These are phyloP conservation scores for Ascocoryne sarcoides DNA, from an alignment of 2,329 filamentous ascomycete species.

Conservation along the genomic window DNA sequence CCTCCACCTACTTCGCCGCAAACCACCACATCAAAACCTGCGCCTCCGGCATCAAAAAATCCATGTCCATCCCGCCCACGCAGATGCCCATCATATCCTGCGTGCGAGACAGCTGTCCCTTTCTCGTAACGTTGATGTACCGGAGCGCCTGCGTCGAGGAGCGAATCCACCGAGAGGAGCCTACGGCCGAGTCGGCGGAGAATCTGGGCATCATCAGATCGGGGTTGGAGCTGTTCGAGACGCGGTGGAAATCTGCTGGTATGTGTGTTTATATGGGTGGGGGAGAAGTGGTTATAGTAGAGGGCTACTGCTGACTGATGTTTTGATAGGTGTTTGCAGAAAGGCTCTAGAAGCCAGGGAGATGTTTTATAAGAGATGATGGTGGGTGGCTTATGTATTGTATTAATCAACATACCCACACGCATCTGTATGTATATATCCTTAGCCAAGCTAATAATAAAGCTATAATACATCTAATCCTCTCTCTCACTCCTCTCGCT, in stretches of 20 bases:
- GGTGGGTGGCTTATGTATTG: no score
- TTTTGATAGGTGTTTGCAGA: slow-evolving; percentile 7
- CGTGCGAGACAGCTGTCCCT: slow-evolving; percentile 11
- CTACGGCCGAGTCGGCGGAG: slow-evolving; percentile 5
- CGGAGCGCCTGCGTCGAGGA: slow-evolving; percentile 6
- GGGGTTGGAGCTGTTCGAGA: slow-evolving; percentile 5
- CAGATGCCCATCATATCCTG: no score
- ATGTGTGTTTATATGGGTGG: background rate
- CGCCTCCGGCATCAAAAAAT: slow-evolving; percentile 1
- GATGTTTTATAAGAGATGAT: slow-evolving; percentile 1
- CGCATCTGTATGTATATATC: no score
- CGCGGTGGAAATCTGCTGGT: slow-evolving; percentile 13
- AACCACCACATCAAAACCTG: slow-evolving; percentile 3
- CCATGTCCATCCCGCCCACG: no score
- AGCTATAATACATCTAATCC: no score
- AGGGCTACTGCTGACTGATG: slow-evolving; percentile 1
- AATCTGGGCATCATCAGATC: slow-evolving; percentile 4
- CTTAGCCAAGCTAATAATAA: no score
- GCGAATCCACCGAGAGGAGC: slow-evolving; percentile 3
- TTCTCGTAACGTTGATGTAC: slow-evolving; percentile 9
- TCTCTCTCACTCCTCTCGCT: no score
- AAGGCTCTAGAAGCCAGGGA: slow-evolving; percentile 13
- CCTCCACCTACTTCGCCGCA: slow-evolving; percentile 1
- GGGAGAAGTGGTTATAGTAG: no score
- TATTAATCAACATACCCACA: no score